Conservation (phyloP, 345 rosid species). For the Eucalyptus globulus region DNA sequence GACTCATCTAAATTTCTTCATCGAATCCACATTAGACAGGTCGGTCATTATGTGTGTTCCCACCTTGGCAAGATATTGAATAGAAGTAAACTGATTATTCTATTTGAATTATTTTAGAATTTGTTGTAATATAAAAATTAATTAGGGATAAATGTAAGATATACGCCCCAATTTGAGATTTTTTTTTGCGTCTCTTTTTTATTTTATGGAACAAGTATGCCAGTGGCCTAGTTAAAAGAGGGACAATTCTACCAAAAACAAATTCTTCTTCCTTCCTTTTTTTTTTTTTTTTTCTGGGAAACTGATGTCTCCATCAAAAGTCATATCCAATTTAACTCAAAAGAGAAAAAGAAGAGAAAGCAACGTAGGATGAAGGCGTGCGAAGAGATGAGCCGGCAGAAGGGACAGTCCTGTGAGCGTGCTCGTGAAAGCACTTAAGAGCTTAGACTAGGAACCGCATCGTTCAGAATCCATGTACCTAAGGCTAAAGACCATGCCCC, state of each 20-base stretch:
- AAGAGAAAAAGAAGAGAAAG: neutral
- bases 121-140: neutral
- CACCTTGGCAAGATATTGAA: neutral
- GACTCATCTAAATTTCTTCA: neutral
- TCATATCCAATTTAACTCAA: neutral
- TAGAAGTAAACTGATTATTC: neutral
- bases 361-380: neutral
- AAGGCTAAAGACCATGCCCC: neutral
- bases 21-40: rapidly evolving
- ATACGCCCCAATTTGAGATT: neutral
- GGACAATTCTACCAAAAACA: neutral
- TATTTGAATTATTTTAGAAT: neutral
- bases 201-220: neutral
- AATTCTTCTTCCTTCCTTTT: neutral
- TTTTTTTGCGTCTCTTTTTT: neutral
- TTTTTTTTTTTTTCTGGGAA: neutral
- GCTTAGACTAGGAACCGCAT: neutral
- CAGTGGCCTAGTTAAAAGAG: neutral
- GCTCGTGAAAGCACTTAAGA: neutral
- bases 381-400: neutral
- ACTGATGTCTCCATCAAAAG: neutral
- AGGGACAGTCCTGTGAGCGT: neutral
- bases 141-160: neutral
- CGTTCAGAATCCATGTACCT: neutral
- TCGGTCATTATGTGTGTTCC: neutral